A percentile compares a stretch with the other conserved stretches of the same genome.
These are phyloP conservation scores for Gossypium turneri DNA, from an alignment of 345 rosid species.

Conservation along the genomic window DNA sequence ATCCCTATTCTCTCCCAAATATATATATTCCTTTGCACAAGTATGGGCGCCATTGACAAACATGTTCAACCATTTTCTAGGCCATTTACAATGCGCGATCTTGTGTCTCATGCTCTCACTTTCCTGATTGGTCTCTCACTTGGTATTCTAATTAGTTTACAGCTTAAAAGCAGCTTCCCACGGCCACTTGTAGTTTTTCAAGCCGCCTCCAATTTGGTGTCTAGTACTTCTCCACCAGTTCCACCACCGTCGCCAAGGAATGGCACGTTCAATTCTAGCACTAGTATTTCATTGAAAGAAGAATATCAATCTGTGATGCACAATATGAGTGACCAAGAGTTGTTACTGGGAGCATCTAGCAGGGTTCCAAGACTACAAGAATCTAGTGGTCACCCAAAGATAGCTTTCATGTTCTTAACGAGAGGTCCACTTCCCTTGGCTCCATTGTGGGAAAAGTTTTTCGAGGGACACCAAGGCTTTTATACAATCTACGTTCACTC, in stretches of 20 bases:
- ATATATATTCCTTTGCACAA: slow-evolving; percentile 3
- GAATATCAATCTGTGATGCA: slow-evolving; percentile 24
- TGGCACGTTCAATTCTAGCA: background rate
- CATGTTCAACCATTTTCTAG: slow-evolving; percentile 21
- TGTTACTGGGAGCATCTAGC: slow-evolving; percentile 40
- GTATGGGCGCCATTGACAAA: slow-evolving; percentile 18
- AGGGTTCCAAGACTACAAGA: slow-evolving; percentile 15
- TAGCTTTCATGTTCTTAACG: slow-evolving; percentile 78
- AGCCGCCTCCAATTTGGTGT: background rate
- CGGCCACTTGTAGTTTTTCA: background rate
- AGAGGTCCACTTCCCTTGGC: slow-evolving; percentile 56
- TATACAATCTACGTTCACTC: slow-evolving; percentile 72
- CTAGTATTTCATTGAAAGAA: background rate
- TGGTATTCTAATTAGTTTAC: slow-evolving; percentile 35
- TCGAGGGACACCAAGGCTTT: slow-evolving; percentile 54
- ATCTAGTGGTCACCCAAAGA: slow-evolving; percentile 33
- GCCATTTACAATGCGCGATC: slow-evolving; percentile 9
- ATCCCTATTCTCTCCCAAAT: background rate
- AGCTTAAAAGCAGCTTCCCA: slow-evolving; percentile 25
- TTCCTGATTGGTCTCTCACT: slow-evolving; percentile 40
- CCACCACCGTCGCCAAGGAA: background rate
- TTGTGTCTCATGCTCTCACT: slow-evolving; percentile 21
- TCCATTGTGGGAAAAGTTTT: slow-evolving; percentile 74
- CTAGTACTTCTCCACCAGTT: background rate
- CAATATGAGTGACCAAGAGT: slow-evolving; percentile 60